phyloP scores from a whole-genome alignment of 345 rosid species.

The Noccaea caerulescens region DNA sequence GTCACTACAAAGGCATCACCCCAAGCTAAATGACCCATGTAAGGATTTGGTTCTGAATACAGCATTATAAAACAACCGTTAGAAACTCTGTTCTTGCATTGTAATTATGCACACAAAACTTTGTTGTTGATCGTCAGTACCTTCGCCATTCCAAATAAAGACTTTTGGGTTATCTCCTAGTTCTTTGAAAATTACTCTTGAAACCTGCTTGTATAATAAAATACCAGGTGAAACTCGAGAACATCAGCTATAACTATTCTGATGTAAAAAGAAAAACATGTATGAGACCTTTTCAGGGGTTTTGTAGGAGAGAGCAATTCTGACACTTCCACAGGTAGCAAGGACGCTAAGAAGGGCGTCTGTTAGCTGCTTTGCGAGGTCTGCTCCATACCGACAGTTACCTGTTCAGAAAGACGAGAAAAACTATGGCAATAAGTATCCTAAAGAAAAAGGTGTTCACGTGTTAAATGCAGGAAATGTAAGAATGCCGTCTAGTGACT shows the following conservation, averaged over 20 bases:
- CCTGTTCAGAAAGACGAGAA: slow-evolving; percentile 48
- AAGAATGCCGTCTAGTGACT: slow-evolving; percentile 17
- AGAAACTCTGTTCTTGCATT: slow-evolving; percentile 8
- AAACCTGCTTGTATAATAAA: slow-evolving; percentile 53
- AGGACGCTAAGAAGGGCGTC: slow-evolving; percentile 61
- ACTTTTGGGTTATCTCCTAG: slow-evolving; percentile 84
- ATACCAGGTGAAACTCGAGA: slow-evolving; percentile 7
- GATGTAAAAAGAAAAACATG: slow-evolving; percentile 17
- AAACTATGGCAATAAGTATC: neutral
- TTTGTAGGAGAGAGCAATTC: slow-evolving; percentile 78
- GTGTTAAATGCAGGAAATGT: slow-evolving; percentile 5
- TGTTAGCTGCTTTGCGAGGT: slow-evolving; percentile 83
- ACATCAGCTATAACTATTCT: neutral
- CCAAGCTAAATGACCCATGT: slow-evolving; percentile 97
- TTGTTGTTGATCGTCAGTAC: slow-evolving; percentile 45
- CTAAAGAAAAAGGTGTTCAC: neutral
- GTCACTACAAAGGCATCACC: slow-evolving; percentile 96
- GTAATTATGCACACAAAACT: slow-evolving; percentile 23
- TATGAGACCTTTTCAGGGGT: slow-evolving; percentile 79
- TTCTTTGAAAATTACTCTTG: slow-evolving; percentile 65
- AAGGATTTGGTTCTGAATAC: slow-evolving; percentile 80
- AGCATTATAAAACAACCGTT: slow-evolving; percentile 34
- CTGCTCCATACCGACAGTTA: slow-evolving; percentile 77
- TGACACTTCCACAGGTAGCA: slow-evolving; percentile 77
- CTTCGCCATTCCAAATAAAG: slow-evolving; percentile 86